Percentiles rank a stretch among this genome's conserved stretches.
phyloP scores from a whole-genome alignment of 805 yeast genomes.

The Zygotorulaspora danielsina region DNA sequence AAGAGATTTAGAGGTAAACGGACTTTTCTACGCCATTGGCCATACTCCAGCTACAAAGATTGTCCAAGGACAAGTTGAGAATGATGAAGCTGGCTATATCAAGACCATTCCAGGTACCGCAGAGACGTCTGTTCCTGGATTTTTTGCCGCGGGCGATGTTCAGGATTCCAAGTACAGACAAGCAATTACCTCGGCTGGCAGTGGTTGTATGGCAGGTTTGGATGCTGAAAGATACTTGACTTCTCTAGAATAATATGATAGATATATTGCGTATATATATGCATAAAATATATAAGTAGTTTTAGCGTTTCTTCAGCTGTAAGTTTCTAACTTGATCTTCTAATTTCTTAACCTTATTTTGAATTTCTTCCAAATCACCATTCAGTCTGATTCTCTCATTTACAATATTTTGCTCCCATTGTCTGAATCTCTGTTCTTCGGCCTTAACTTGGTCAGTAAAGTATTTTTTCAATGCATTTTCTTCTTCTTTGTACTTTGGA shows the following conservation, averaged over 20 bases:
- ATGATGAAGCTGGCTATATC: slow-evolving; percentile 86
- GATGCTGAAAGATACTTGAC: slow-evolving; percentile 84
- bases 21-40: slow-evolving; percentile 96
- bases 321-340: slow-evolving; percentile 71
- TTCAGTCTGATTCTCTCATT: slow-evolving; percentile 92
- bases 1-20: slow-evolving; percentile 71
- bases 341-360: slow-evolving; percentile 63
- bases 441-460: slow-evolving; percentile 96
- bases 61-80: slow-evolving; percentile 70
- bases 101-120: slow-evolving; percentile 87
- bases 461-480: slow-evolving; percentile 85
- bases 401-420: slow-evolving; percentile 96
- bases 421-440: slow-evolving; percentile 95
- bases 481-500: slow-evolving; percentile 95
- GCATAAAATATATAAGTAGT: background rate
- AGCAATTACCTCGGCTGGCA: slow-evolving; percentile 99
- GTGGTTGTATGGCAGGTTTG: slow-evolving; percentile 99
- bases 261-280: background rate
- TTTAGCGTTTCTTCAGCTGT: slow-evolving; percentile 48
- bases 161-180: slow-evolving; percentile 97
- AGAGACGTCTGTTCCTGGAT: slow-evolving; percentile 79
- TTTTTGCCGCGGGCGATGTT: slow-evolving; percentile 98
- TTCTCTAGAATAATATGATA: slow-evolving; percentile 47
- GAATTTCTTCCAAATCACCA: slow-evolving; percentile 88
- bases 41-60: slow-evolving; percentile 92